A percentile compares a stretch with the other conserved stretches of the same genome.
These are phyloP conservation scores for Yamadazyma dushanensis DNA, from an alignment of 1,139 yeast genomes.

Conservation along the genomic window DNA sequence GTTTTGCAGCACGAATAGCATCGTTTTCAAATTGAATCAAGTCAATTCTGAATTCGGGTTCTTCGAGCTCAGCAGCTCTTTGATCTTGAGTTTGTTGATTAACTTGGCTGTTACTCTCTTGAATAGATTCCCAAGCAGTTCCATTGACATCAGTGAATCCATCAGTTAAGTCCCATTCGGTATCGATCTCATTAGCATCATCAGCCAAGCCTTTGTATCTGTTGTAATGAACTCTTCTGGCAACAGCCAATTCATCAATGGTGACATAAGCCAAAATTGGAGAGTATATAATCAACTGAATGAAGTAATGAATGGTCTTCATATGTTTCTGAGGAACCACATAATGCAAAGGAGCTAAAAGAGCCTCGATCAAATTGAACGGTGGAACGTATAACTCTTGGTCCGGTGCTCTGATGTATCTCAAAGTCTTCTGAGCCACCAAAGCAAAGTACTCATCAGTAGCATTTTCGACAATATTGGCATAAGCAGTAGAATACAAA, in stretches of 20 bases:
- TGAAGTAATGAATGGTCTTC: conserved; percentile 42
- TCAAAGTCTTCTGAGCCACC: conserved; percentile 78
- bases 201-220: conserved; percentile 65
- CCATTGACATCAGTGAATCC: conserved; percentile 55
- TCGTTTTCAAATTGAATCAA: conserved; percentile 48
- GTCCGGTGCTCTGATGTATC: conserved; percentile 88
- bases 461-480: conserved; percentile 78
- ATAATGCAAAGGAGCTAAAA: conserved; percentile 39
- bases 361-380: conserved; percentile 67
- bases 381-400: conserved; percentile 86
- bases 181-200: conserved; percentile 78
- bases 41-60: conserved; percentile 64
- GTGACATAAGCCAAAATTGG: conserved; percentile 68
- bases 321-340: conserved; percentile 26
- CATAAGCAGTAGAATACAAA: conserved; percentile 80
- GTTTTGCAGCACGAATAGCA: conserved; percentile 53
- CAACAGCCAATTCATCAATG: conserved; percentile 60
- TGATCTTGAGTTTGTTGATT: conserved; percentile 48
- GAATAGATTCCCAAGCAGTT: conserved; percentile 41
- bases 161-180: conserved; percentile 82
- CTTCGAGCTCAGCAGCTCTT: conserved; percentile 64
- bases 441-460: conserved; percentile 80
- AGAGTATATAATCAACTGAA: conserved; percentile 66
- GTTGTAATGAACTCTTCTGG: conserved; percentile 72
- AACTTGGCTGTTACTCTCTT: conserved; percentile 37